Percentiles rank a stretch among this genome's conserved stretches.
These are phyloP conservation scores for Neocallimastix lanati DNA, from an alignment of 192 early-diverging fungal genomes.

Conservation along the genomic window DNA sequence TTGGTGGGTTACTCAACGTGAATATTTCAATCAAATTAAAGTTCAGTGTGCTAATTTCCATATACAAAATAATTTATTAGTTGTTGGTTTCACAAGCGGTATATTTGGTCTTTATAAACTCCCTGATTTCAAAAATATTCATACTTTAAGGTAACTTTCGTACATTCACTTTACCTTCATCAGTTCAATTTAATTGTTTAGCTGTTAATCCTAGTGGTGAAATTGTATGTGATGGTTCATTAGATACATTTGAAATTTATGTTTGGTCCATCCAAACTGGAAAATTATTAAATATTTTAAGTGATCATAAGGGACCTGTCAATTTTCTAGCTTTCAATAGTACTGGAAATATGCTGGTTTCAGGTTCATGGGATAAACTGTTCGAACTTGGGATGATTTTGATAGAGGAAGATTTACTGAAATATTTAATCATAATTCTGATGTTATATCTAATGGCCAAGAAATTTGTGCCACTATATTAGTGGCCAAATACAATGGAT, in stretches of 20 bases:
- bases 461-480: slow-evolving; percentile 70
- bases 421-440: slow-evolving; percentile 53
- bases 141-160: slow-evolving; percentile 88
- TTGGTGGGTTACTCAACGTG: slow-evolving; percentile 7
- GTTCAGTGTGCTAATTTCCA: slow-evolving; percentile 73
- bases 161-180: slow-evolving; percentile 85
- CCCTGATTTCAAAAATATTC: slow-evolving; percentile 81
- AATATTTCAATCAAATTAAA: slow-evolving; percentile 69
- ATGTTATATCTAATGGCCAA: slow-evolving; percentile 81
- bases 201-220: slow-evolving; percentile 94
- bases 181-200: slow-evolving; percentile 81
- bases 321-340: slow-evolving; percentile 70
- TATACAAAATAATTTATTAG: slow-evolving; percentile 43
- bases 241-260: slow-evolving; percentile 91
- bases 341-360: slow-evolving; percentile 49
- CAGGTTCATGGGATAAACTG: slow-evolving; percentile 85
- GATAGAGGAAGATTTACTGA: slow-evolving; percentile 62
- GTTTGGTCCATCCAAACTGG: slow-evolving; percentile 98
- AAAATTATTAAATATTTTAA: slow-evolving; percentile 81
- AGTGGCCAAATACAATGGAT: slow-evolving; percentile 82
- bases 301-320: slow-evolving; percentile 85
- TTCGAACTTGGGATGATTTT: slow-evolving; percentile 88
- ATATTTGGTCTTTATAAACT: slow-evolving; percentile 98
- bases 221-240: slow-evolving; percentile 81
- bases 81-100: slow-evolving; percentile 81